Conservation (phyloP, 1,284 basidiomycete genomes). For the Trichosporon sp. region DNA sequence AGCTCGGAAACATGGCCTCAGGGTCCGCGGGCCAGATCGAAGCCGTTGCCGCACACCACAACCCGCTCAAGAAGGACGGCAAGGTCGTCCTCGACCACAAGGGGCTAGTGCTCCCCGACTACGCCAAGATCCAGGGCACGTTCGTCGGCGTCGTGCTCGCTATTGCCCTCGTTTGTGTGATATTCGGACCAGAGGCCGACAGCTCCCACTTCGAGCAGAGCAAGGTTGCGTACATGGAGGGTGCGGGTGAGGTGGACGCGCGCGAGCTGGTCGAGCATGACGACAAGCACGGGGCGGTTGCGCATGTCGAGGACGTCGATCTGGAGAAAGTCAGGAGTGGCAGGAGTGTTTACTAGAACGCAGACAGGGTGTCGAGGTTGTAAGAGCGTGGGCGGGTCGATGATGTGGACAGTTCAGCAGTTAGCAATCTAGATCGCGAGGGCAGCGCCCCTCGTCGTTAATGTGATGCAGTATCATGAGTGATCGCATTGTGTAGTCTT, state of each 20-base stretch:
- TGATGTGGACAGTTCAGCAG: too few species aligned
- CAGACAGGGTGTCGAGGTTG: neutral
- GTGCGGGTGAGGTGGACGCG: conserved; percentile 55
- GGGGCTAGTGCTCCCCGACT: conserved; percentile 55
- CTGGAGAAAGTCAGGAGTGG: neutral
- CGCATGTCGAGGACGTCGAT: neutral
- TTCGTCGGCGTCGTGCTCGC: conserved; percentile 60
- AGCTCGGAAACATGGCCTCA: conserved; percentile 64
- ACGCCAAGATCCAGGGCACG: conserved; percentile 80
- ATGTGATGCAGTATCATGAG: too few species aligned
- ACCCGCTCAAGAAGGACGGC: conserved; percentile 17
- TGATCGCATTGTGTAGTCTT: too few species aligned
- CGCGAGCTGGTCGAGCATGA: conserved; percentile 24
- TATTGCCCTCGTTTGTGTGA: conserved; percentile 46
- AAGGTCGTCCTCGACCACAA: conserved; percentile 20
- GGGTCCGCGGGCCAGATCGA: conserved; percentile 87
- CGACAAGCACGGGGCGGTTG: conserved; percentile 9
- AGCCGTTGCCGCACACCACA: conserved; percentile 56
- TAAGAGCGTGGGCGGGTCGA: neutral
- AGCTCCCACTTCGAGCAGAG: conserved; percentile 75
- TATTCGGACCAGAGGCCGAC: conserved; percentile 56
- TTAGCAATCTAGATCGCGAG: too few species aligned
- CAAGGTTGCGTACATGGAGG: conserved; percentile 71
- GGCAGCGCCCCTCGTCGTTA: too few species aligned
- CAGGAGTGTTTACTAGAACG: neutral